Evolutionary conservation across 2,329 filamentous ascomycete genomes (phyloP).

Genomic region (Diplodia corticola): DNA sequence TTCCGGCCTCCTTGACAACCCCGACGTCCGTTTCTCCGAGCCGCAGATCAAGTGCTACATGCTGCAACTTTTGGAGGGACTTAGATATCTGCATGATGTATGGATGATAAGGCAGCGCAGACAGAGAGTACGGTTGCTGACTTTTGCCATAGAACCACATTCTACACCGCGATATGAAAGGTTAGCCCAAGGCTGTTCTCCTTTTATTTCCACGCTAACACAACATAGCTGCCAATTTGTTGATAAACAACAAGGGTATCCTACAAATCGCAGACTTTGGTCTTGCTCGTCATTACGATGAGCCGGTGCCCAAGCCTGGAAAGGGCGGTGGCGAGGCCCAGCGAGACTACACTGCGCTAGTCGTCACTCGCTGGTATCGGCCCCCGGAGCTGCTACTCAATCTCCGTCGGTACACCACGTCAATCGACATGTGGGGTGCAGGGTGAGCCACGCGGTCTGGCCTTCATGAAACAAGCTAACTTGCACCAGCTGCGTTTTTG

Average conservation of each 20-base stretch:
- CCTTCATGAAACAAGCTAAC: constrained; percentile 25
- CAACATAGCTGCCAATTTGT: constrained; percentile 74
- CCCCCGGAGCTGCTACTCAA: constrained; percentile 90
- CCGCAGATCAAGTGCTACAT: constrained; percentile 98
- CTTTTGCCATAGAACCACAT: constrained; percentile 56
- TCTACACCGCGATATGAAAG: constrained; percentile 95
- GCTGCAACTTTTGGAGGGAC: constrained; percentile 84
- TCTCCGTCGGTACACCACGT: constrained; percentile 88
- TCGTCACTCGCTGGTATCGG: constrained; percentile 96
- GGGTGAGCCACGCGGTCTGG: constrained; percentile 59
- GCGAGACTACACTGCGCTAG: constrained; percentile 92
- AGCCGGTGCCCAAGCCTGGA: constrained; percentile 72
- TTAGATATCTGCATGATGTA: constrained; percentile 81
- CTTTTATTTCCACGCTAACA: neutral
- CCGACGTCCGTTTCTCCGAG: constrained; percentile 80
- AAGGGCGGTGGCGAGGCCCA: constrained; percentile 79
- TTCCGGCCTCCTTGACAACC: constrained; percentile 95
- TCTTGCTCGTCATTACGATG: constrained; percentile 89
- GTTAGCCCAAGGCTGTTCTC: constrained; percentile 32
- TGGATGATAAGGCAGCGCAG: constrained; percentile 34
- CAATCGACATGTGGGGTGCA: constrained; percentile 97
- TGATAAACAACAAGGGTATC: constrained; percentile 92
- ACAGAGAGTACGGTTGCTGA: constrained; percentile 19
- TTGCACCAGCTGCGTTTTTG: constrained; percentile 80
- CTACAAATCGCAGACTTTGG: constrained; percentile 98